Evolutionary conservation across 2,329 filamentous ascomycete species (phyloP), one percentile per base, ranked within the genome.

Genomic region (Paecilomyces formosus): DNA sequence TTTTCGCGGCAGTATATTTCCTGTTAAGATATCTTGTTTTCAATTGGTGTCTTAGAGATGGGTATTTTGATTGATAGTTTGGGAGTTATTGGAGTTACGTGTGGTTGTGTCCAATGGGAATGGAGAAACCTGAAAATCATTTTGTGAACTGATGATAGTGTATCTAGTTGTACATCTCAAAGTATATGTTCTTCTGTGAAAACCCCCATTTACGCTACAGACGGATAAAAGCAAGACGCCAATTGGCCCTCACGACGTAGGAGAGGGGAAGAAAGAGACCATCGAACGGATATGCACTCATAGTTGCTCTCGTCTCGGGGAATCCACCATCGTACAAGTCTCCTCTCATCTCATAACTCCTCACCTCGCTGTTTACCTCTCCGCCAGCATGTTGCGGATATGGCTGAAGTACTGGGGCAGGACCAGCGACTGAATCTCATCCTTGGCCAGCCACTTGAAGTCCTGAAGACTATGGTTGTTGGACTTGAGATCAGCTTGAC

Each of bases 361-460:
- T 45, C 18, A 2, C 4, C 22, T 22, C 21, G 4, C 1, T 30
- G 53, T 65, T 64, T 82, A 96, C 78, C 90, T 82, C 66, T 90
- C 86, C 22, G 86, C 83, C 76, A 97, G 82, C 88, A 96, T 94
- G 72, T 93, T 90, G 76, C 84, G 85, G 63, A 97, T 83, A 58
- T 82, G 82, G 62, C 78, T 82, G 80, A 85, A 96, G 78, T 96
- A 96, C 58, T 83, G 79, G 3, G 76, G 73, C 28, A 82, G 76
- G 52, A 97, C 82, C 63, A 81, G 79, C 65, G 85, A 78, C 73
- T 87, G 74, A 58, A 97, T 82, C 82, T 99, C 94, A 62, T 96
- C 90, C 74, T 88, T 92, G 24, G 90, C 88, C 68, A 97, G 76
- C 94, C 94, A 99, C 77, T 89, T 86, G 79, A 94, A 99, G 72